phyloP scores from a whole-genome alignment of 352 stramenopile species.

The Globisporangium barbulae region DNA sequence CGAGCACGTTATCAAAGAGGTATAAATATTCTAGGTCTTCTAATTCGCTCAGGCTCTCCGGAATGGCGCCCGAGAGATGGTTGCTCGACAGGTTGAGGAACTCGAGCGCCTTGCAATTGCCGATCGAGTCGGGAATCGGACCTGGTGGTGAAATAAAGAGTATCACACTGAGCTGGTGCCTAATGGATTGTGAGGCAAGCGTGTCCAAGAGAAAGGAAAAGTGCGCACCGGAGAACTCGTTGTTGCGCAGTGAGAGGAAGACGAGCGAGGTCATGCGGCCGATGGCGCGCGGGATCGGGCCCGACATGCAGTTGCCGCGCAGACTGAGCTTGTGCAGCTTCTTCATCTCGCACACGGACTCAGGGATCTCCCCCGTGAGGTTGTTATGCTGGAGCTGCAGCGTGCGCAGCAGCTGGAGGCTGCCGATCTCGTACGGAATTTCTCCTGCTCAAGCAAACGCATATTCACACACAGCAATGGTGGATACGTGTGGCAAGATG shows the following conservation, averaged over 20 bases:
- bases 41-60: constrained; percentile 62
- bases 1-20: constrained; percentile 82
- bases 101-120: constrained; percentile 69
- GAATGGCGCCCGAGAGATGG: constrained; percentile 65
- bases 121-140: constrained; percentile 62
- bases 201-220: too few relatives aligned
- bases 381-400: constrained; percentile 86
- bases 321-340: constrained; percentile 69
- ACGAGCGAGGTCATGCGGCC: constrained; percentile 63
- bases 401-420: constrained; percentile 57
- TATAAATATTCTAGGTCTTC: constrained; percentile 83
- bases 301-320: constrained; percentile 75
- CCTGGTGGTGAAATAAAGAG: constrained; percentile 19
- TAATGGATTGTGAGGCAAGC: too few relatives aligned
- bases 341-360: constrained; percentile 47
- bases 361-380: constrained; percentile 49
- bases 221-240: constrained; percentile 47
- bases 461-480: not conserved
- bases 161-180: not conserved
- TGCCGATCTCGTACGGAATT: constrained; percentile 50
- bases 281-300: constrained; percentile 57
- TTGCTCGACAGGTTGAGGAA: constrained; percentile 88
- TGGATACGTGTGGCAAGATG: not conserved
- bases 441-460: constrained; percentile 17
- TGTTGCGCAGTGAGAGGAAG: constrained; percentile 85